Evolutionary conservation across 176 grass and related monocot species (phyloP).

Genomic region (Sorghum bicolor): Sorghum_bicolor_NCBIv3 NC_012873.2:21152001-21152500

Average conservation of each 20-base stretch:
- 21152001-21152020: conserved; percentile 69
- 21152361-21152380: conserved; percentile 87
- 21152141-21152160: neutral
- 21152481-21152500: too few species aligned
- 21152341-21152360: conserved; percentile 50
- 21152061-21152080: conserved; percentile 19
- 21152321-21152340: neutral
- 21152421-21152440: neutral
- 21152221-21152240: too few species aligned
- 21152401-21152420: neutral
- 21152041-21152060: conserved; percentile 55
- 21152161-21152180: neutral
- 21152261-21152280: too few species aligned
- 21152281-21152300: too few species aligned
- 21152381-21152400: conserved; percentile 90
- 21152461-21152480: too few species aligned
- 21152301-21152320: too few species aligned
- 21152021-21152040: conserved; percentile 70
- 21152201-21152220: too few species aligned
- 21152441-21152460: too few species aligned
- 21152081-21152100: neutral
- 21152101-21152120: neutral
- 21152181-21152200: too few species aligned
- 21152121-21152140: neutral
- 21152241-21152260: too few species aligned